These are phyloP conservation scores for Colletotrichum lupini DNA, from an alignment of 2,329 filamentous ascomycete species.

Conservation along the genomic window DNA sequence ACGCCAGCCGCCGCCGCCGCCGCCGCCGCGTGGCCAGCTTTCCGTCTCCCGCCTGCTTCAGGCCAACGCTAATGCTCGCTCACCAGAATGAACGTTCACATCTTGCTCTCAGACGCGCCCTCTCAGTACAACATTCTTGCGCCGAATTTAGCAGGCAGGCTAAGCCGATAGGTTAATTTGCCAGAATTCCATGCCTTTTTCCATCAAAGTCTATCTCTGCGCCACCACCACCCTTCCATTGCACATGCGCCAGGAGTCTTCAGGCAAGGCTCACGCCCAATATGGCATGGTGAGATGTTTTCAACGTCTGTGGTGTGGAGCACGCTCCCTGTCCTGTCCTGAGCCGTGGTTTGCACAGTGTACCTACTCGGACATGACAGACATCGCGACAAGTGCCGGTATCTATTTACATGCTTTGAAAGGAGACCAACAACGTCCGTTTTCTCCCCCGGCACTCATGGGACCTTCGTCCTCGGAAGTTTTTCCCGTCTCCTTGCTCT, in stretches of 20 bases:
- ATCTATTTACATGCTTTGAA: background rate
- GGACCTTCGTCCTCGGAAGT: background rate
- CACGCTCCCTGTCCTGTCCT: constrained; percentile 11
- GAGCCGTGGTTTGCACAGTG: background rate
- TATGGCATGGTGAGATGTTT: constrained; percentile 13
- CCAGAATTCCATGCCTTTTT: constrained; percentile 19
- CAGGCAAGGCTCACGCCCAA: constrained; percentile 8
- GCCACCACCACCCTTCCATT: constrained; percentile 13
- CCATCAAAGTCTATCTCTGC: constrained; percentile 26
- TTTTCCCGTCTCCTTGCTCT: constrained; percentile 5
- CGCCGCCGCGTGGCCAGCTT: constrained; percentile 13
- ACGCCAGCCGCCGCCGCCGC: background rate
- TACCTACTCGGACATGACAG: background rate
- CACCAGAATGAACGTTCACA: constrained; percentile 32
- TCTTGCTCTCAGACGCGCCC: constrained; percentile 27
- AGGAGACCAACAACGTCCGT: background rate
- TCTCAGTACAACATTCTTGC: constrained; percentile 23
- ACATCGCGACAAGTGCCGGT: background rate
- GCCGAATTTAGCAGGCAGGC: constrained; percentile 13
- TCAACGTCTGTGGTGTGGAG: constrained; percentile 28
- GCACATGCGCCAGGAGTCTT: constrained; percentile 4
- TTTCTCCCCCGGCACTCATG: background rate
- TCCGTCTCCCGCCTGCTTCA: constrained; percentile 22
- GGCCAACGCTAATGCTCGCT: constrained; percentile 16
- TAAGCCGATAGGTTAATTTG: constrained; percentile 25